Conservation (phyloP, 495 filamentous ascomycete genomes). For the Trichoderma reesei region DNA sequence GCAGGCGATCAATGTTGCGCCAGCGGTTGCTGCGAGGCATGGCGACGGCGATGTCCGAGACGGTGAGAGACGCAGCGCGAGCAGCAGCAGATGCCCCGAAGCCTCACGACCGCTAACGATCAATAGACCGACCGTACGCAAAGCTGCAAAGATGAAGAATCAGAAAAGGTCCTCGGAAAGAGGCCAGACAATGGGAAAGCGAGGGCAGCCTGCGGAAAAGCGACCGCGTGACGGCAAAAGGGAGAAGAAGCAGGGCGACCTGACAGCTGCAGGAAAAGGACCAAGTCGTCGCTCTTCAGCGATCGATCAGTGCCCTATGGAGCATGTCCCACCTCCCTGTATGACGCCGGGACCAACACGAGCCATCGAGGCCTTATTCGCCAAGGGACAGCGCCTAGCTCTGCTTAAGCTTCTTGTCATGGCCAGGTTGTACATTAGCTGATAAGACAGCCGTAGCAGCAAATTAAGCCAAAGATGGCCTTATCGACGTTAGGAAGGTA, state of each 20-base stretch:
- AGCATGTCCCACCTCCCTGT: too few species aligned
- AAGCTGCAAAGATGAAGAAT: neutral
- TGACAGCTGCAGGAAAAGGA: neutral
- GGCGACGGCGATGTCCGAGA: neutral
- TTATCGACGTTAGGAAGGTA: neutral
- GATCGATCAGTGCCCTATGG: neutral
- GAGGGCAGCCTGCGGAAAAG: neutral
- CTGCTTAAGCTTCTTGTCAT: neutral
- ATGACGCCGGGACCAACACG: neutral
- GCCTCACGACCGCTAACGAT: neutral
- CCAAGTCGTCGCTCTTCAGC: neutral
- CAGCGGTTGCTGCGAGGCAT: slow-evolving; percentile 4
- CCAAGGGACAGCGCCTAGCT: neutral
- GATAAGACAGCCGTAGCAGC: neutral
- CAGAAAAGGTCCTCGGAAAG: neutral
- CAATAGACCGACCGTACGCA: neutral
- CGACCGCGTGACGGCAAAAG: neutral
- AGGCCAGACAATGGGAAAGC: neutral
- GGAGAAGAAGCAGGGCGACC: neutral
- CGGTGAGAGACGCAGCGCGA: neutral
- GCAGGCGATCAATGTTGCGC: slow-evolving; percentile 8
- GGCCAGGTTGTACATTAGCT: neutral
- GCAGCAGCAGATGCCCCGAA: neutral
- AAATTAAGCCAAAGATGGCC: neutral
- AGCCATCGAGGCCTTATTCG: neutral